Evolutionary conservation across 116 monocot genomes (phyloP).

Genomic region (Zostera marina): DNA sequence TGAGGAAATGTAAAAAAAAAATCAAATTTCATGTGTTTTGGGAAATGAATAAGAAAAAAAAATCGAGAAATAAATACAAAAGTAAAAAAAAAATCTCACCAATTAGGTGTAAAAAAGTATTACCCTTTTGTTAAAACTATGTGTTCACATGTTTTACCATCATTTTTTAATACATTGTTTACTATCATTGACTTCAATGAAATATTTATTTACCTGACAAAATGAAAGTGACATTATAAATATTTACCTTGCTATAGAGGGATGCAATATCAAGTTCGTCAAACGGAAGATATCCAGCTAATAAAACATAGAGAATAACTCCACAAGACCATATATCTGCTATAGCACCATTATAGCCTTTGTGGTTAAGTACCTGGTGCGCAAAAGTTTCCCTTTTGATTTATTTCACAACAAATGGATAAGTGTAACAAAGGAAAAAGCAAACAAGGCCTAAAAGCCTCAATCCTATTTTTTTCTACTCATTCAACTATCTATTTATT

Average conservation of each 20-base stretch:
- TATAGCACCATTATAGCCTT: conserved; percentile 84
- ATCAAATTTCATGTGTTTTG: background rate
- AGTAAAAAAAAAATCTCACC: background rate
- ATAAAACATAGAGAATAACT: conserved; percentile 76
- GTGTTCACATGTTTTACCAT: too few species aligned
- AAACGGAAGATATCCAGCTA: conserved; percentile 92
- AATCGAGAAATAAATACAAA: background rate
- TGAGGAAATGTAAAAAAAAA: conserved; percentile 11
- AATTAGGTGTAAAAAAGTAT: background rate
- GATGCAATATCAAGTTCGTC: conserved; percentile 79
- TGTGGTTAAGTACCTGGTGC: conserved; percentile 69
- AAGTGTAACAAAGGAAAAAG: background rate
- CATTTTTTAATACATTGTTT: too few species aligned
- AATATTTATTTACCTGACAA: too few species aligned
- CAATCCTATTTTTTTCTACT: too few species aligned
- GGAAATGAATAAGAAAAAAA: background rate
- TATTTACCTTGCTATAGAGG: conserved; percentile 71
- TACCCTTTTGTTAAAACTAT: too few species aligned
- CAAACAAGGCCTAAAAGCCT: background rate
- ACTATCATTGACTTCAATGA: too few species aligned
- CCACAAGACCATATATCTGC: conserved; percentile 98
- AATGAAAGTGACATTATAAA: too few species aligned
- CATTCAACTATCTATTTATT: too few species aligned
- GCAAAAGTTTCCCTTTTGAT: background rate
- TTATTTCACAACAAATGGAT: background rate